Conservation (phyloP, 2,329 filamentous ascomycete genomes). For the Triangularia verruculosa region DNA sequence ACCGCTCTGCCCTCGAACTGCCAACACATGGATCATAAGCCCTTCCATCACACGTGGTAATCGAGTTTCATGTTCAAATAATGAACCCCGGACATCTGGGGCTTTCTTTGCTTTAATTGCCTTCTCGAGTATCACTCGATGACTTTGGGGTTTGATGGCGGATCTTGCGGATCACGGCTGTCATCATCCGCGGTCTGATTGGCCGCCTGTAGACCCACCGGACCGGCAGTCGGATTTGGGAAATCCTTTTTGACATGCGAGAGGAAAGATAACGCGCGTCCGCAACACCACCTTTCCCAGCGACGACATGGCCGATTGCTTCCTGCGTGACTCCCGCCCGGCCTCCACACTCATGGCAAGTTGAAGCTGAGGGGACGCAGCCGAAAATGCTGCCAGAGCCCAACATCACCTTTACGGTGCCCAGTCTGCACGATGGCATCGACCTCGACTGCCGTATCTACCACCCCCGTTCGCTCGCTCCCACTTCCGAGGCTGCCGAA, state of each 20-base stretch:
- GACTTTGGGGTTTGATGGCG: neutral
- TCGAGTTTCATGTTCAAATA: neutral
- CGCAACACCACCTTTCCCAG: neutral
- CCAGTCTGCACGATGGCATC: conserved; percentile 76
- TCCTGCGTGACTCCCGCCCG: neutral
- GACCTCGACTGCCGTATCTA: conserved; percentile 80
- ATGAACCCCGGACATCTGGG: neutral
- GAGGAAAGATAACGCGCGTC: neutral
- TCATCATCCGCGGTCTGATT: neutral
- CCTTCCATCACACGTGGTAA: neutral
- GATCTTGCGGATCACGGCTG: neutral
- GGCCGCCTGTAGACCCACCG: neutral
- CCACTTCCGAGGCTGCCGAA: conserved; percentile 32
- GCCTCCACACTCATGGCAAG: neutral
- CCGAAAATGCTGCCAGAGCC: conserved; percentile 52
- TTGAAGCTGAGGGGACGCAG: neutral
- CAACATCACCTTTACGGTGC: conserved; percentile 69
- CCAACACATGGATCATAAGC: neutral
- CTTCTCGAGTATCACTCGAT: too few relatives aligned
- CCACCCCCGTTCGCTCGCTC: conserved; percentile 54
- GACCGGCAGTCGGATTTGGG: neutral
- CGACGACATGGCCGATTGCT: neutral
- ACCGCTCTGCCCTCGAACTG: neutral
- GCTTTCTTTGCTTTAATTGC: neutral
- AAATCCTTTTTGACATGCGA: neutral